Base-by-base conservation (phyloP, 495 filamentous ascomycete species). In the Hapsidospora chrysogenum region DNA sequence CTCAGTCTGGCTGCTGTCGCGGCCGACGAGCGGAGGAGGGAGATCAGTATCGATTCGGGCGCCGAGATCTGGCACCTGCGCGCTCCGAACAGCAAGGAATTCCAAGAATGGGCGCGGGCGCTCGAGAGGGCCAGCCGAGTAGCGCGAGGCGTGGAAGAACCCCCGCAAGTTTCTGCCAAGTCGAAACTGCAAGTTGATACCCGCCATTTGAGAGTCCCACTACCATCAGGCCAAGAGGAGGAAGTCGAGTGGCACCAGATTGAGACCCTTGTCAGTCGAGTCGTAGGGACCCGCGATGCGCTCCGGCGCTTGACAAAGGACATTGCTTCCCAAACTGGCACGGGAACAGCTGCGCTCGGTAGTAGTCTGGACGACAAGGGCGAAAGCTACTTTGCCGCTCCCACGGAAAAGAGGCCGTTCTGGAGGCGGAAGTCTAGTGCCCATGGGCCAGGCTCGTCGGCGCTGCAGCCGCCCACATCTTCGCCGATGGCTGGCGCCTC, bases 41-140 rank as follows among this genome's bases (percentile, higher is more conserved):
- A 96, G 58, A 94, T 97, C 18, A 92, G 82, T 10, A 85, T 97
- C 33, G 89, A 97, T 47, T 96, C 92, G 0, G 89, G 89, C 0
- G 85, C 87, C 4, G 89, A 97, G 52, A 70, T 97, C 8, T 97
- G 89, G 89, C 89, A 95, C 61, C 63, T 97, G n/a, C 76, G 76
- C 41, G 85, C 87, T 16, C 67, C 64, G 17, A 87, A 79, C 42
- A 67, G 72, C 6, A 76, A 74, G 38, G 92, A 96, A 30, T 97
- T 94, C 54, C 64, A 60, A 15, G 76, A 78, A 1, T 97, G 89
- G 89, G 82, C 76, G 28, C 63, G 68, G 29, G 89, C 86, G 2
- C 53, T 97, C 19, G 85, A 96, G 51, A 72, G 65, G 41, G 86
- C 86, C 5, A 83, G 68, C 39, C 59, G 64, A 23, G 57, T 63